phyloP scores from a whole-genome alignment of 2,329 filamentous ascomycete species.

The Fusarium begoniae region DNA sequence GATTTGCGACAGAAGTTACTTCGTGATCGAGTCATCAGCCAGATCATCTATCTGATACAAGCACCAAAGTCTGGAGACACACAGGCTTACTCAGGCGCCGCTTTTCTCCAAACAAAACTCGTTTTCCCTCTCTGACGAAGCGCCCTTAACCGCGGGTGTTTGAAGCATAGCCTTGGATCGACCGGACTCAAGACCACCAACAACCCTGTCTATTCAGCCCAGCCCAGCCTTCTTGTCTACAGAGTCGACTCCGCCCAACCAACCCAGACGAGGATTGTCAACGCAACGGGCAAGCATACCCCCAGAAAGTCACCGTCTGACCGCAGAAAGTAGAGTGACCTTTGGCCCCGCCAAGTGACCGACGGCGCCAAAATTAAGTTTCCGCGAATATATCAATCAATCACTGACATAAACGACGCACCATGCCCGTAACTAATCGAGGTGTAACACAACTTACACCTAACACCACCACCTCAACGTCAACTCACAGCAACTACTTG shows the following conservation, averaged over 20 bases:
- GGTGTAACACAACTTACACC: constrained; percentile 44
- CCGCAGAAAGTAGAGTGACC: constrained; percentile 48
- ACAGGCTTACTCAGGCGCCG: constrained; percentile 25
- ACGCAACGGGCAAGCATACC: constrained; percentile 43
- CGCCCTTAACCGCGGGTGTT: constrained; percentile 22
- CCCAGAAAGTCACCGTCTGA: constrained; percentile 47
- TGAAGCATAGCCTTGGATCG: constrained; percentile 9
- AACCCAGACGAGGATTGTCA: constrained; percentile 43
- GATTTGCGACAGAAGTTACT: constrained; percentile 1
- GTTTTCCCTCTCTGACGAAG: constrained; percentile 9
- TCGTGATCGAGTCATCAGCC: constrained; percentile 20
- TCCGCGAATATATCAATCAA: constrained; percentile 38
- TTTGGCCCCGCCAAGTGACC: constrained; percentile 44
- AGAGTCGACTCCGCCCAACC: constrained; percentile 42
- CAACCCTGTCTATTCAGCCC: constrained; percentile 41
- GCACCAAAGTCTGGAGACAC: constrained; percentile 10
- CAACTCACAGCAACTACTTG: constrained; percentile 44
- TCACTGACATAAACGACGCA: constrained; percentile 37
- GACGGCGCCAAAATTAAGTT: constrained; percentile 47
- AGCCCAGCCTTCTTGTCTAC: constrained; percentile 37
- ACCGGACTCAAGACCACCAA: constrained; percentile 32
- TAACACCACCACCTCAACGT: constrained; percentile 40
- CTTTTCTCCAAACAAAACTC: constrained; percentile 14
- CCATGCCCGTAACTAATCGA: constrained; percentile 48
- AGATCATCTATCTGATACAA: constrained; percentile 34